Conservation (phyloP, 495 filamentous ascomycete genomes). For the Neurospora sp. region DNA sequence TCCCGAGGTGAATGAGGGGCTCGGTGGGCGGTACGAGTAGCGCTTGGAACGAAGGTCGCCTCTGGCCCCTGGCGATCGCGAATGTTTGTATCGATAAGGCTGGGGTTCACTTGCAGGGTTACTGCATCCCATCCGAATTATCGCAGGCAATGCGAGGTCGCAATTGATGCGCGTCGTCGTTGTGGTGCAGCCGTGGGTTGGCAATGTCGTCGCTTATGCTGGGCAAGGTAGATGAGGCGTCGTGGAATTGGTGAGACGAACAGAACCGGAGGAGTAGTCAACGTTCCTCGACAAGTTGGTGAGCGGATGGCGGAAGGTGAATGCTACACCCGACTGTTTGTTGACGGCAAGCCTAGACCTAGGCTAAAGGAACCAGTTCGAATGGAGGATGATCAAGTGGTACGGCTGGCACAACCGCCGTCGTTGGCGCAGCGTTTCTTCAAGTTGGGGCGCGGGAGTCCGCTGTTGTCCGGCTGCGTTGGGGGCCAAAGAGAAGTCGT, state of each 20-base stretch:
- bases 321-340: neutral
- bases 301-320: neutral
- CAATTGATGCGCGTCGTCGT: neutral
- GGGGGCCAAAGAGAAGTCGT: neutral
- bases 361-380: neutral
- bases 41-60: neutral
- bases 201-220: neutral
- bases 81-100: conserved; percentile 20
- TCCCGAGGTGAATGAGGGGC: conserved; percentile 12
- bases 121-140: neutral
- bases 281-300: neutral
- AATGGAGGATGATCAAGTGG: neutral
- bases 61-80: conserved; percentile 5
- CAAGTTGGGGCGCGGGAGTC: neutral
- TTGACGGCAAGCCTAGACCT: neutral
- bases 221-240: neutral
- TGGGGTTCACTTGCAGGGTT: neutral
- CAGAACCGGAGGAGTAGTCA: neutral
- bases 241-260: neutral
- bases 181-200: neutral
- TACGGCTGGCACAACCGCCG: neutral
- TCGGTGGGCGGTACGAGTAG: conserved; percentile 2
- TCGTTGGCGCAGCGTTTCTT: neutral
- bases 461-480: neutral
- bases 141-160: neutral